Percentiles rank a stretch among this genome's conserved stretches.
Conservation (phyloP, 2,329 filamentous ascomycete species). For the Pseudogymnoascus pannorum region DNA sequence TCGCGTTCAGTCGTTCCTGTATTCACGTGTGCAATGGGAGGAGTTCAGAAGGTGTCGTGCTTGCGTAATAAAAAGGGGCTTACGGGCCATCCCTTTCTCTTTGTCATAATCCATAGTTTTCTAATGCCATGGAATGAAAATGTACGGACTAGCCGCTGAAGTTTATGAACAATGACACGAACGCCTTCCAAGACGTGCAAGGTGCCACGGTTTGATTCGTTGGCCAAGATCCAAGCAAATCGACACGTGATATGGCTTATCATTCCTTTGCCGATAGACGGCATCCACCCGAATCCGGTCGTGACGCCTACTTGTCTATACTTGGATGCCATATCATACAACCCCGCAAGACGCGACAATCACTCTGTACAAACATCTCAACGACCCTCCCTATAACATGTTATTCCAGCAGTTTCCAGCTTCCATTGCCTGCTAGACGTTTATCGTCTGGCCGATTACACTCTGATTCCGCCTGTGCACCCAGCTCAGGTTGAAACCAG, state of each 20-base stretch:
- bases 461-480: slow-evolving; percentile 36
- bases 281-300: slow-evolving; percentile 8
- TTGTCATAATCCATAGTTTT: slow-evolving; percentile 4
- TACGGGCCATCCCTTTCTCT: neutral
- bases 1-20: neutral
- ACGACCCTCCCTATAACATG: slow-evolving; percentile 14
- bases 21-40: slow-evolving; percentile 4
- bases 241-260: slow-evolving; percentile 4
- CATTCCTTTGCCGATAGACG: slow-evolving; percentile 4
- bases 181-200: slow-evolving; percentile 7
- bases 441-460: slow-evolving; percentile 36
- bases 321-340: slow-evolving; percentile 10
- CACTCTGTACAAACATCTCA: slow-evolving; percentile 17
- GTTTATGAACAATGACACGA: slow-evolving; percentile 8
- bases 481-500: slow-evolving; percentile 38
- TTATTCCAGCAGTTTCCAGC: slow-evolving; percentile 14
- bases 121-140: slow-evolving; percentile 1
- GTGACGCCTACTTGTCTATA: slow-evolving; percentile 4
- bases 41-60: neutral
- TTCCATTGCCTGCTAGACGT: slow-evolving; percentile 35
- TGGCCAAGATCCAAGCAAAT: neutral
- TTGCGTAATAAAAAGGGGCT: slow-evolving; percentile 4
- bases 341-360: slow-evolving; percentile 12
- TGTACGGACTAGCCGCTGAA: neutral
- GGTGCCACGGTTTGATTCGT: neutral